Evolutionary conservation across 257 asterid genomes (phyloP).

Genomic region (Fraxinus quadrangulata): DNA sequence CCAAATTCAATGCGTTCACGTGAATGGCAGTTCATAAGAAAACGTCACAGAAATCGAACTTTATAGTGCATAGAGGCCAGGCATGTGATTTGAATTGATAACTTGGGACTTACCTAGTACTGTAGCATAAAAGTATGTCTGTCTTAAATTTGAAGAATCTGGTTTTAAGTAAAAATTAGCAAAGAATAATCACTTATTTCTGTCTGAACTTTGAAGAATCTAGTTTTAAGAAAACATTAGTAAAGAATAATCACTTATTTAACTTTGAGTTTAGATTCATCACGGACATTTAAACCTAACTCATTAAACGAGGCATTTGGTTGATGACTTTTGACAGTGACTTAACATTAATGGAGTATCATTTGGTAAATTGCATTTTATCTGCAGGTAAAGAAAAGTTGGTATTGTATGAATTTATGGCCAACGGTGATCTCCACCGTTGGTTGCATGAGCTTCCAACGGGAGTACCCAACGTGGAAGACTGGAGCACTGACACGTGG

Average conservation of each 20-base stretch:
- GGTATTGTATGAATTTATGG: constrained; percentile 79
- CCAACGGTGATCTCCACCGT: constrained; percentile 90
- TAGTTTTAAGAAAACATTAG: too few relatives aligned
- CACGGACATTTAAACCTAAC: neutral
- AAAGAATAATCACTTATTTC: neutral
- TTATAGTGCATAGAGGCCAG: constrained; percentile 18
- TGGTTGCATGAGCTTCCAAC: constrained; percentile 92
- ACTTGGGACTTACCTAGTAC: too few relatives aligned
- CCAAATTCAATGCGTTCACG: constrained; percentile 65
- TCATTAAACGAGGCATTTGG: constrained; percentile 18
- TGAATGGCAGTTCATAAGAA: constrained; percentile 33
- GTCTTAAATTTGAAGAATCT: too few relatives aligned
- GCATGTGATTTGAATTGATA: too few relatives aligned
- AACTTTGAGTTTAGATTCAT: neutral
- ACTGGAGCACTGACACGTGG: constrained; percentile 96
- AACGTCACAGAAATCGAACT: constrained; percentile 17
- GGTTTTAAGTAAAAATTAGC: too few relatives aligned
- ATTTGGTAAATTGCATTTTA: constrained; percentile 14
- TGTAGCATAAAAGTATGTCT: too few relatives aligned
- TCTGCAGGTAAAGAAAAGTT: constrained; percentile 76
- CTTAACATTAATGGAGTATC: constrained; percentile 20
- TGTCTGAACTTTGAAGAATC: too few relatives aligned
- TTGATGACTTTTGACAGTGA: constrained; percentile 1
- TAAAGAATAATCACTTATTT: neutral
- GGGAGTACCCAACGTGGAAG: constrained; percentile 73